Percentiles rank a stretch among this genome's conserved stretches.
These are phyloP conservation scores for Cercospora janseana DNA, from an alignment of 2,329 filamentous ascomycete genomes.

Conservation along the genomic window DNA sequence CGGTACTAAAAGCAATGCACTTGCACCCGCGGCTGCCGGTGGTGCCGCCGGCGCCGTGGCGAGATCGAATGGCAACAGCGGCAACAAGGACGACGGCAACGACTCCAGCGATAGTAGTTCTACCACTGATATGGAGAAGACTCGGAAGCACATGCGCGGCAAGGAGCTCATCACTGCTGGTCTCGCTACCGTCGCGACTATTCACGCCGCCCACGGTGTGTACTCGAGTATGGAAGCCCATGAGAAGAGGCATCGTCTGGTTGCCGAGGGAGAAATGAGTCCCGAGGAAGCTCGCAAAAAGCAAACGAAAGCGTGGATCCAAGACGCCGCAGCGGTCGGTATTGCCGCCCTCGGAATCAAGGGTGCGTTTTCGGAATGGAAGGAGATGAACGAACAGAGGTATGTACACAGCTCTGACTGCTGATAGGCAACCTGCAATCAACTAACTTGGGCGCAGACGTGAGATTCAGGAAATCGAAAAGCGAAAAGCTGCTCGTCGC, in stretches of 20 bases:
- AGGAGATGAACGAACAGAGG: constrained; percentile 63
- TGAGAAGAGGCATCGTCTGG: constrained; percentile 57
- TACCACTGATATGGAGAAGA: constrained; percentile 58
- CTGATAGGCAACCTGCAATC: constrained; percentile 22
- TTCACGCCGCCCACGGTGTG: constrained; percentile 65
- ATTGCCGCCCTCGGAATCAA: constrained; percentile 68
- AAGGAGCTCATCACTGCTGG: constrained; percentile 66
- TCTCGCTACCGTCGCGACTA: constrained; percentile 65
- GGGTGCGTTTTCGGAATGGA: constrained; percentile 64
- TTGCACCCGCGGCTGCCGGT: constrained; percentile 40
- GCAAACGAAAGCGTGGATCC: constrained; percentile 62
- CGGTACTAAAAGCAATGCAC: constrained; percentile 42
- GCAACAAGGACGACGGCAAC: constrained; percentile 19
- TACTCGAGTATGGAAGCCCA: constrained; percentile 64
- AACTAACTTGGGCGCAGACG: constrained; percentile 31
- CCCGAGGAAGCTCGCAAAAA: constrained; percentile 61
- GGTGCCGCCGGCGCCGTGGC: constrained; percentile 38
- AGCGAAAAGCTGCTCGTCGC: constrained; percentile 41
- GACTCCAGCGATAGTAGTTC: constrained; percentile 37
- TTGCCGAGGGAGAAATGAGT: constrained; percentile 63
- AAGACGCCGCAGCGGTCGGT: constrained; percentile 65
- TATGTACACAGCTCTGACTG: constrained; percentile 41
- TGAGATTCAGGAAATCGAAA: constrained; percentile 53
- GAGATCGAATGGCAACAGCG: constrained; percentile 3
- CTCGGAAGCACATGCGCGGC: constrained; percentile 62